Conservation (phyloP, 2,329 filamentous ascomycete species). For the Xylariaceae sp. region DNA sequence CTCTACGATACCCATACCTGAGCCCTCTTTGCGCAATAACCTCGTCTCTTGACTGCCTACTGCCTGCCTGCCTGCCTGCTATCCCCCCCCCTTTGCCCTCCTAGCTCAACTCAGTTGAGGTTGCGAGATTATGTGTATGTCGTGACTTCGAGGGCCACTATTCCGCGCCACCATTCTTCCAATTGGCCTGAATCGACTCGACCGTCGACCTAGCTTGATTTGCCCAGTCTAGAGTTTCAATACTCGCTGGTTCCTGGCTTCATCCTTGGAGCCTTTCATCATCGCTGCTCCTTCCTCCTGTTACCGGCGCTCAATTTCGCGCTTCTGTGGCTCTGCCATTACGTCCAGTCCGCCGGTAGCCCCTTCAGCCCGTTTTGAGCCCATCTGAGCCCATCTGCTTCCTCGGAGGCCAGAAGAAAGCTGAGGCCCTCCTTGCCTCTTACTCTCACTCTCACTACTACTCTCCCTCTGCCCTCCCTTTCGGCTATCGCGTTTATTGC, state of each 20-base stretch:
- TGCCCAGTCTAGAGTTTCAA: conserved; percentile 9
- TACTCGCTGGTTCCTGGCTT: conserved; percentile 12
- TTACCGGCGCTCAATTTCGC: conserved; percentile 5
- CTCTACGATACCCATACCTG: neutral
- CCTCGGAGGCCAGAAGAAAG: neutral
- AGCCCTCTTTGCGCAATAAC: neutral
- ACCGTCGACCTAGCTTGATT: conserved; percentile 10
- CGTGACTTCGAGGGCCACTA: conserved; percentile 11
- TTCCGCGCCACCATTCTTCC: conserved; percentile 17
- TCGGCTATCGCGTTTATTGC: conserved; percentile 7
- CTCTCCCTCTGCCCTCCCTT: neutral
- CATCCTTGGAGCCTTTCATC: conserved; percentile 8
- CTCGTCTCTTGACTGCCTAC: neutral
- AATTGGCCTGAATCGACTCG: conserved; percentile 15
- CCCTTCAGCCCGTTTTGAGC: conserved; percentile 1
- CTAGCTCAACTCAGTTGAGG: conserved; percentile 6
- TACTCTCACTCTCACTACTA: neutral
- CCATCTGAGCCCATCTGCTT: conserved; percentile 1
- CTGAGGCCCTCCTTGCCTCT: too few relatives aligned
- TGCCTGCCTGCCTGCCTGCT: neutral
- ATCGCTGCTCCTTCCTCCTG: conserved; percentile 7
- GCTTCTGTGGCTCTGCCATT: conserved; percentile 10
- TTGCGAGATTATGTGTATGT: conserved; percentile 12
- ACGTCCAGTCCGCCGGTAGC: conserved; percentile 9
- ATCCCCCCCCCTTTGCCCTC: neutral